Percentiles rank a stretch among this genome's conserved stretches.
Conservation (phyloP, 2,329 filamentous ascomycete species). For the Ophidiomyces ophidiicola region DNA sequence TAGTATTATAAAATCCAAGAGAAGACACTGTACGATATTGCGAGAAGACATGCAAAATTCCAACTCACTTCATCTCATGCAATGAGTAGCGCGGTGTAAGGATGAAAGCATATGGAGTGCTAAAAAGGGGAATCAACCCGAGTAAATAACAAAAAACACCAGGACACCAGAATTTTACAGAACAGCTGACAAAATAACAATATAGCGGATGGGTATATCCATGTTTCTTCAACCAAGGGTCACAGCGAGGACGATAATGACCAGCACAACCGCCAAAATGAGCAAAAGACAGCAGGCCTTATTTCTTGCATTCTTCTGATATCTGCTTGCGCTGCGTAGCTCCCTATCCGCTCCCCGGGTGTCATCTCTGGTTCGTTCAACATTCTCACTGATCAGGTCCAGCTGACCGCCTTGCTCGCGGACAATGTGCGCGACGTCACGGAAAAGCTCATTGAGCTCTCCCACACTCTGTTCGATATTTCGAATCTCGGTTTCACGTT, state of each 20-base stretch:
- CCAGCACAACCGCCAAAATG: constrained; percentile 76
- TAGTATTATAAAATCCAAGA: constrained; percentile 3
- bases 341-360: constrained; percentile 78
- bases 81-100: background rate
- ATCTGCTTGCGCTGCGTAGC: constrained; percentile 69
- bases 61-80: constrained; percentile 1
- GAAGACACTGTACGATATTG: constrained; percentile 6
- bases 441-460: constrained; percentile 91
- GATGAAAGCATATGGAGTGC: background rate
- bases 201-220: background rate
- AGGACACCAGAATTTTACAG: constrained; percentile 3
- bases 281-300: constrained; percentile 88
- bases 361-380: constrained; percentile 68
- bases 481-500: constrained; percentile 91
- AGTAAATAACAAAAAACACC: constrained; percentile 8
- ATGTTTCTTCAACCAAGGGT: constrained; percentile 50
- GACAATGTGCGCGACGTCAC: constrained; percentile 96
- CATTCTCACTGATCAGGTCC: constrained; percentile 77
- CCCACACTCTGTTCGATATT: constrained; percentile 95
- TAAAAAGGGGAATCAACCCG: background rate
- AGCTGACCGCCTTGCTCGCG: constrained; percentile 83
- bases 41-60: background rate
- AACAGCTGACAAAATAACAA: too few species aligned
- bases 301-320: constrained; percentile 90
- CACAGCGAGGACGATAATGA: constrained; percentile 79